A percentile compares a stretch with the other conserved stretches of the same genome.
Conservation (phyloP, 164 flowering plant genomes). For the Buxus sempervirens region DNA sequence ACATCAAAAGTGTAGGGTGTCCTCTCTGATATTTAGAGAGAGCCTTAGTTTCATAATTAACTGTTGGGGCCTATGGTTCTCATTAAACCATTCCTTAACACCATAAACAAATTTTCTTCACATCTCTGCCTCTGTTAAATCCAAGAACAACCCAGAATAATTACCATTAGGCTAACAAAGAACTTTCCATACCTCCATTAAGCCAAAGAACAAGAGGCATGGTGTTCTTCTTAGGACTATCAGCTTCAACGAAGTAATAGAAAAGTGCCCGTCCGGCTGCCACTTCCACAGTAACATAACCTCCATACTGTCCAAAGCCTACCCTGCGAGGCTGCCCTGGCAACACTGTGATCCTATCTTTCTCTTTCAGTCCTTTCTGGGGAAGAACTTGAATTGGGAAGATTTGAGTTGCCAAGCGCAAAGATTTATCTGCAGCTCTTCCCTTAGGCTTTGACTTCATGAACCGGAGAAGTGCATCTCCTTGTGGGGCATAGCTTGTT, state of each 20-base stretch:
- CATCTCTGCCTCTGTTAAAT: too few relatives aligned
- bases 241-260: slow-evolving; percentile 30
- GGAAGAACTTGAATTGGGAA: neutral
- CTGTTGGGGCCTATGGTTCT: too few relatives aligned
- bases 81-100: too few relatives aligned
- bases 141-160: too few relatives aligned
- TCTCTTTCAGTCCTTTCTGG: slow-evolving; percentile 1
- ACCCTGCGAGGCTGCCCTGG: slow-evolving; percentile 31
- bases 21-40: too few relatives aligned
- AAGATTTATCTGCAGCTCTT: neutral
- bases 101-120: too few relatives aligned
- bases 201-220: slow-evolving; percentile 36
- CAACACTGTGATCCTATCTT: slow-evolving; percentile 24
- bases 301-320: slow-evolving; percentile 30
- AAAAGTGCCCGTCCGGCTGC: slow-evolving; percentile 32
- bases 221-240: neutral
- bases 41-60: too few relatives aligned
- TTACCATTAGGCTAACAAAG: too few relatives aligned
- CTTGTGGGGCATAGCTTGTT: too few relatives aligned
- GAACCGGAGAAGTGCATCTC: too few relatives aligned
- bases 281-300: slow-evolving; percentile 32
- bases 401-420: neutral
- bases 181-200: slow-evolving; percentile 39
- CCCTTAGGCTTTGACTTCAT: neutral
- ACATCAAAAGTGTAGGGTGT: too few relatives aligned